Evolutionary conservation across 169 alveolate genomes (phyloP).

Genomic region (Eimeria acervulina): DNA sequence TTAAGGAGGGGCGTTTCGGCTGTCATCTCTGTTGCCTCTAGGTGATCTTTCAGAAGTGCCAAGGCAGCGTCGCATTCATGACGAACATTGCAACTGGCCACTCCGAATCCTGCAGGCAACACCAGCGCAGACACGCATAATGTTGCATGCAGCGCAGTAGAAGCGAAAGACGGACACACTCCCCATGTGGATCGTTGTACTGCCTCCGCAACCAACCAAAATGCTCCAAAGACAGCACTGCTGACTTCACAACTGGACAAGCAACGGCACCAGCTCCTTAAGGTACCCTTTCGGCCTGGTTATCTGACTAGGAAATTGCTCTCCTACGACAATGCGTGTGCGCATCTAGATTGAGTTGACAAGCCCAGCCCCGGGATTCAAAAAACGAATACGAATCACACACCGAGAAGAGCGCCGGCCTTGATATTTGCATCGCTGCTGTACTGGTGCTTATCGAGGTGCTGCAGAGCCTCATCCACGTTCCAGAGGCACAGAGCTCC

Average conservation of each 20-base stretch:
- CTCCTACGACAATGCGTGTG: background rate
- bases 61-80: constrained; percentile 97
- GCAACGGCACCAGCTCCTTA: background rate
- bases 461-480: constrained; percentile 97
- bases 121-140: background rate
- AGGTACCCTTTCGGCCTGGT: background rate
- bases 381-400: constrained; percentile 90
- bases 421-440: constrained; percentile 96
- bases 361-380: background rate
- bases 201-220: background rate
- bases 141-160: background rate
- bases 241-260: background rate
- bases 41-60: constrained; percentile 96
- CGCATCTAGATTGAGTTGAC: constrained; percentile 48
- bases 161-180: background rate
- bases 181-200: background rate
- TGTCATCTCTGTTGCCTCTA: constrained; percentile 89
- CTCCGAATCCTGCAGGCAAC: constrained; percentile 90
- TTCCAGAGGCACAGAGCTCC: constrained; percentile 97
- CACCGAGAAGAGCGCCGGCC: constrained; percentile 95
- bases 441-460: constrained; percentile 96
- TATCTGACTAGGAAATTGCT: background rate
- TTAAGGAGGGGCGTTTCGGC: constrained; percentile 73
- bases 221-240: background rate
- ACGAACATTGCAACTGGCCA: constrained; percentile 88